Evolutionary conservation across 192 early-diverging fungal species (phyloP).

Genomic region (Gamsiella multidivaricata): DNA sequence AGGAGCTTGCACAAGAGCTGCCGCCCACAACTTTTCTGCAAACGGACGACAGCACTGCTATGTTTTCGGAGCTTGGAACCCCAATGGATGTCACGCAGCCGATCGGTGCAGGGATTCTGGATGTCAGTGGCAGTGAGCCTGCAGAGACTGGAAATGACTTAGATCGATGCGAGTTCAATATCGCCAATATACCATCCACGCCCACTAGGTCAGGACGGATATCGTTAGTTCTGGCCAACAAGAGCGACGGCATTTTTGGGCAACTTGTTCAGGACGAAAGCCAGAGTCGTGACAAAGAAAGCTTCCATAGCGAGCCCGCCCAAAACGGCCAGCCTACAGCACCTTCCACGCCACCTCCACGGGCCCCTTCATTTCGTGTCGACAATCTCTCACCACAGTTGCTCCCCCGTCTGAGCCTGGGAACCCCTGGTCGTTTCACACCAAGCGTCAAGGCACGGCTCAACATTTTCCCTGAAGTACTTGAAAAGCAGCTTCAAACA

Average conservation of each 20-base stretch:
- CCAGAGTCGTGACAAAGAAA: not conserved
- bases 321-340: not conserved
- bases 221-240: not conserved
- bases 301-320: not conserved
- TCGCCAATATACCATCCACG: constrained; percentile 3
- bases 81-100: constrained; percentile 44
- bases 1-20: constrained; percentile 25
- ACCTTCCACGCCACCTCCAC: constrained; percentile 20
- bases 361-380: not conserved
- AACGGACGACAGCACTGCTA: constrained; percentile 23
- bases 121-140: not conserved
- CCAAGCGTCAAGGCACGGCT: constrained; percentile 19
- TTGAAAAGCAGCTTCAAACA: constrained; percentile 34
- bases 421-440: constrained; percentile 23
- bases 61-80: constrained; percentile 28
- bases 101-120: constrained; percentile 29
- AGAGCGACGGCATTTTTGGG: not conserved
- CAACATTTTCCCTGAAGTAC: constrained; percentile 43
- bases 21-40: constrained; percentile 32
- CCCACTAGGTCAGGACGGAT: not conserved
- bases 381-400: not conserved
- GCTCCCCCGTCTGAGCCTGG: constrained; percentile 13
- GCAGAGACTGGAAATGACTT: not conserved
- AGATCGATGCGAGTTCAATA: not conserved
- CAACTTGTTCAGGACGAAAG: not conserved